Percentiles rank a stretch among this genome's conserved stretches.
Conservation (phyloP, 768 basidiomycete species). For the Phanerodontia chrysosporium region DNA sequence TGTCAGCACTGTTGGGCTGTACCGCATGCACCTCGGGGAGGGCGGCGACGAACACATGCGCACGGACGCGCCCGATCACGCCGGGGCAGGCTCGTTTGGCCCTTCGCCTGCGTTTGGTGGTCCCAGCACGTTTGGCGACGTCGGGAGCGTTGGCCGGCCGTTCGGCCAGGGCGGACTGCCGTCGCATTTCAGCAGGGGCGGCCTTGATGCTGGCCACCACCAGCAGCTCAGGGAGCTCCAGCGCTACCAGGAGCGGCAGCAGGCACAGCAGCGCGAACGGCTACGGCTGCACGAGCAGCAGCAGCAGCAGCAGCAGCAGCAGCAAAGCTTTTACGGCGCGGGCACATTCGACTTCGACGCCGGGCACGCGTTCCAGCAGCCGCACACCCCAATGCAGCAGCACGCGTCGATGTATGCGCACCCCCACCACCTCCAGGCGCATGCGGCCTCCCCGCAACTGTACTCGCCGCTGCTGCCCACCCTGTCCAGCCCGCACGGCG, state of each 20-base stretch:
- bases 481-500: neutral
- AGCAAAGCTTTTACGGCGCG: neutral
- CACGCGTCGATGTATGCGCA: neutral
- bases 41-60: neutral
- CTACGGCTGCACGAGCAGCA: neutral
- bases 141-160: neutral
- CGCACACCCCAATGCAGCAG: neutral
- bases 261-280: neutral
- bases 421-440: neutral
- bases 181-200: neutral
- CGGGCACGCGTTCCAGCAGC: neutral
- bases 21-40: neutral
- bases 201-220: neutral
- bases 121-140: neutral
- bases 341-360: neutral
- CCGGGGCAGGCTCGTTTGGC: neutral
- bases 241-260: neutral
- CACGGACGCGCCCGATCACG: neutral
- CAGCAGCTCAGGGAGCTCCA: neutral
- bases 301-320: neutral
- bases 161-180: neutral
- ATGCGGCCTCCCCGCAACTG: neutral
- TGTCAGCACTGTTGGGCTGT: neutral
- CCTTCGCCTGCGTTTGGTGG: neutral
- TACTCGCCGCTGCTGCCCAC: neutral